Conservation (phyloP, 352 stramenopile species). For the Phytophthora fragariae region DNA sequence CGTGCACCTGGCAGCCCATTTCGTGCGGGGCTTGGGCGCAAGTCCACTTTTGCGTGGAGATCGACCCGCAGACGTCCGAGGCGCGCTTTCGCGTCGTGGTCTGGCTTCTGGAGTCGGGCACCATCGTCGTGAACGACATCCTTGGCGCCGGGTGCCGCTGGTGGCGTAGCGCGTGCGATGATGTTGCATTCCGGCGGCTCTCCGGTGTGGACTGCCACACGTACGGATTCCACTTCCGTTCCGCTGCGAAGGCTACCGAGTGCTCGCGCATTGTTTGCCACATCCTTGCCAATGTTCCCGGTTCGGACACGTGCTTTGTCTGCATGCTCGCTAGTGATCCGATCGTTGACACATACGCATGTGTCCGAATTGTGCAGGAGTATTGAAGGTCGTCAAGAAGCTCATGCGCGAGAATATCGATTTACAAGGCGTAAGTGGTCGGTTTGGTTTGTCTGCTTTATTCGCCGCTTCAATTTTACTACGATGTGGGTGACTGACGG, state of each 20-base stretch:
- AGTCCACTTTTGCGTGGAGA: conserved; percentile 64
- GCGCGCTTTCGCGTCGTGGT: conserved; percentile 60
- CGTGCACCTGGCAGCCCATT: conserved; percentile 45
- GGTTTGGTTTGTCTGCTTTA: neutral
- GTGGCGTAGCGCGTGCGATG: conserved; percentile 34
- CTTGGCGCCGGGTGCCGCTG: conserved; percentile 52
- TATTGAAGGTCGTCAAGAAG: conserved; percentile 27
- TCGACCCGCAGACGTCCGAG: conserved; percentile 35
- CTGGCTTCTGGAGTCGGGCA: conserved; percentile 65
- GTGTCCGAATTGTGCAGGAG: conserved; percentile 9
- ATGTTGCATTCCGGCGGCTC: conserved; percentile 53
- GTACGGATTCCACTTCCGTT: conserved; percentile 63
- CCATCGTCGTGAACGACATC: conserved; percentile 63
- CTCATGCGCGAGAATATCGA: conserved; percentile 29
- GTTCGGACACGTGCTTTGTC: conserved; percentile 19
- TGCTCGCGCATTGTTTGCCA: conserved; percentile 58
- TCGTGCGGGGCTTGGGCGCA: conserved; percentile 58
- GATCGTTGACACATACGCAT: neutral
- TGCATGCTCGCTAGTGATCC: neutral
- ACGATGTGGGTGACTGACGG: neutral
- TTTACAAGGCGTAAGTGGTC: conserved; percentile 25
- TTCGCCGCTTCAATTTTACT: neutral
- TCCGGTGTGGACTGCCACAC: conserved; percentile 43
- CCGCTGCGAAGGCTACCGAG: conserved; percentile 48
- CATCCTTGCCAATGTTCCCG: conserved; percentile 54